Evolutionary conservation across 2,329 filamentous ascomycete species (phyloP).

Genomic region (Huntiella moniliformis): DNA sequence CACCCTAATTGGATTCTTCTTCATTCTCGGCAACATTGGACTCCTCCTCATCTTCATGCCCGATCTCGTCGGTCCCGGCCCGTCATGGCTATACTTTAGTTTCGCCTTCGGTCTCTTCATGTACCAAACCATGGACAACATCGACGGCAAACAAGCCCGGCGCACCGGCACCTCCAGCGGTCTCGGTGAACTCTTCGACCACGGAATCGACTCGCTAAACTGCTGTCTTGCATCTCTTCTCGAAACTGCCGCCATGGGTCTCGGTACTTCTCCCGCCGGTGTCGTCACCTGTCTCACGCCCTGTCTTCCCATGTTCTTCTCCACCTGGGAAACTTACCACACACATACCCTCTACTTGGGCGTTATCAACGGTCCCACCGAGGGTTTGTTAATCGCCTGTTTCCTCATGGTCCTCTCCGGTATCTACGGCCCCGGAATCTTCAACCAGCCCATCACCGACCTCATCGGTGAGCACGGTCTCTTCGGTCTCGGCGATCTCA

Average conservation of each 20-base stretch:
- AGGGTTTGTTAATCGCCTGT: conserved; percentile 80
- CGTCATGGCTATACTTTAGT: conserved; percentile 85
- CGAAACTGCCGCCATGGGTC: conserved; percentile 81
- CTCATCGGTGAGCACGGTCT: conserved; percentile 38
- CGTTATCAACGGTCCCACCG: conserved; percentile 91
- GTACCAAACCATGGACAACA: conserved; percentile 98
- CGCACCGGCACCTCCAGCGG: conserved; percentile 89
- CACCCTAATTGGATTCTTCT: conserved; percentile 83
- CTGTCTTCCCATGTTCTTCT: conserved; percentile 96
- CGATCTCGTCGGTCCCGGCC: conserved; percentile 73
- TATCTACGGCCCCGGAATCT: conserved; percentile 73
- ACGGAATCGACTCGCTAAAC: conserved; percentile 95
- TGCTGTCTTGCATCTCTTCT: conserved; percentile 84
- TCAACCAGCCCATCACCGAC: conserved; percentile 55
- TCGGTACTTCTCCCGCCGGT: conserved; percentile 67
- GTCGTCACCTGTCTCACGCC: conserved; percentile 84
- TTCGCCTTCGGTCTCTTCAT: conserved; percentile 94
- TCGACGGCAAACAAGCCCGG: conserved; percentile 93
- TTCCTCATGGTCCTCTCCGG: conserved; percentile 72
- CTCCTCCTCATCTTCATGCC: conserved; percentile 64
- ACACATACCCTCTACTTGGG: conserved; percentile 93
- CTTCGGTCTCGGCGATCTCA: conserved; percentile 33
- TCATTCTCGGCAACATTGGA: conserved; percentile 70
- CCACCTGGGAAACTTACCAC: conserved; percentile 98
- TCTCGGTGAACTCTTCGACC: conserved; percentile 91